Evolutionary conservation across 108 stramenopile genomes (phyloP), one percentile per base, ranked within the genome.

Genomic region (Craspedostauros australis): DNA sequence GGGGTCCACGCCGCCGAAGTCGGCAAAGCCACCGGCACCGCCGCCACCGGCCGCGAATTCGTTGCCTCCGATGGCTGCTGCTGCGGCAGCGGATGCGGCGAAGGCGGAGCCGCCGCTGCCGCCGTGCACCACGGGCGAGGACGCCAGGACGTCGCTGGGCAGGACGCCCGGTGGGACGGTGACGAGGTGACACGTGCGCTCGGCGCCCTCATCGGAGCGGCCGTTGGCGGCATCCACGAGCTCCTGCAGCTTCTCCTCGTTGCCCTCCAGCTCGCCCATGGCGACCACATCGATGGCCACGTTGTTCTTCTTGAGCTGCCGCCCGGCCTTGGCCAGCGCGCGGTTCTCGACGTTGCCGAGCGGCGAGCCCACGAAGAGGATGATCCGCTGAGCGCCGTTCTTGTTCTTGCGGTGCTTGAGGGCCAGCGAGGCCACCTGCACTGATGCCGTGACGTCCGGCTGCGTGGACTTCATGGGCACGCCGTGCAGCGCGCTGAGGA

Each of bases 381-480:
- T 79, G 57, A 99, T 95, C 11, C 96, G 61, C 71, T 97, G 95
- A 21, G 78, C 66, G 7, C 98, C 98, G 70, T 97, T 96, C 79
- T 99, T 99, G 75, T 99, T 97, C 24, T 82, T 73, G 12, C 98
- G 86, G 72, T 99, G 95, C 57, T 99, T 97, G 46, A 99, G 62
- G 12, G 98, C 98, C 46, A 99, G 75, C 43, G 82, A 76, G 6
- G 96, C 98, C 26, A 99, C 92, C 50, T 95, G 91, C 5, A 99
- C 82, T 23, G 70, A 70, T 1, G 86, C 84, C 9, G 85, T 62
- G 32, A 99, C 66, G 76, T 96, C 86, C 39, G 68, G 61, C 5
- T 49, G 52, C 9, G 15, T 11, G 14, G 46, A 38, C 26, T 49
- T 26, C 40, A 70, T 46, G 9, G 25, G 58, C 5, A 98, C 61